phyloP scores from a whole-genome alignment of 2,329 filamentous ascomycete species.

The Aaosphaeria arxii region DNA sequence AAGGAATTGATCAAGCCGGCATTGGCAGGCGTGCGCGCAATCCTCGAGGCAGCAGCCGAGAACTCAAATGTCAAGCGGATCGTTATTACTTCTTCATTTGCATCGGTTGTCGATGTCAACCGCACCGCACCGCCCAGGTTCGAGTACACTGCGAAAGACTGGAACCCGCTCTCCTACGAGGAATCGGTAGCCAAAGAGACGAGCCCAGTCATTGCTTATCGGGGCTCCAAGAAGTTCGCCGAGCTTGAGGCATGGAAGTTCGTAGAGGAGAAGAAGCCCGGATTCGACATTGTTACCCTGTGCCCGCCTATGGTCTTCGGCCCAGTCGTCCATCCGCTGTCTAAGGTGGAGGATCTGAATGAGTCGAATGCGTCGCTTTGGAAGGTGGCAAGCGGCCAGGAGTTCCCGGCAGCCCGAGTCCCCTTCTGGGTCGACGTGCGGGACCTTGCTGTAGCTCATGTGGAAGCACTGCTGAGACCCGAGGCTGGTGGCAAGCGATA shows the following conservation, averaged over 20 bases:
- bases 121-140: slow-evolving; percentile 8
- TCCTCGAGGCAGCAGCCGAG: slow-evolving; percentile 33
- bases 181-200: slow-evolving; percentile 13
- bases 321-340: slow-evolving; percentile 13
- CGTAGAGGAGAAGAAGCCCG: slow-evolving; percentile 14
- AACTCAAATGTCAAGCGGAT: slow-evolving; percentile 12
- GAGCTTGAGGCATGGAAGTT: slow-evolving; percentile 24
- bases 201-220: slow-evolving; percentile 15
- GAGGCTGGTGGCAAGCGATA: slow-evolving; percentile 42
- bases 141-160: slow-evolving; percentile 20
- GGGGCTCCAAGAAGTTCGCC: slow-evolving; percentile 21
- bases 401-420: slow-evolving; percentile 39
- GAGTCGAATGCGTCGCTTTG: slow-evolving; percentile 19
- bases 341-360: slow-evolving; percentile 15
- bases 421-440: slow-evolving; percentile 49
- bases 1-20: slow-evolving; percentile 46
- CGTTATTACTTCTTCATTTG: slow-evolving; percentile 16
- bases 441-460: slow-evolving; percentile 46
- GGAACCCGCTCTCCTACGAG: slow-evolving; percentile 22
- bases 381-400: slow-evolving; percentile 25
- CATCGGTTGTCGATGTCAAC: slow-evolving; percentile 8
- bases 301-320: slow-evolving; percentile 27
- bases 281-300: slow-evolving; percentile 19
- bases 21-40: slow-evolving; percentile 45
- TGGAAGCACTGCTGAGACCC: slow-evolving; percentile 39